Conservation (phyloP, 768 basidiomycete genomes). For the Russula virescens region DNA sequence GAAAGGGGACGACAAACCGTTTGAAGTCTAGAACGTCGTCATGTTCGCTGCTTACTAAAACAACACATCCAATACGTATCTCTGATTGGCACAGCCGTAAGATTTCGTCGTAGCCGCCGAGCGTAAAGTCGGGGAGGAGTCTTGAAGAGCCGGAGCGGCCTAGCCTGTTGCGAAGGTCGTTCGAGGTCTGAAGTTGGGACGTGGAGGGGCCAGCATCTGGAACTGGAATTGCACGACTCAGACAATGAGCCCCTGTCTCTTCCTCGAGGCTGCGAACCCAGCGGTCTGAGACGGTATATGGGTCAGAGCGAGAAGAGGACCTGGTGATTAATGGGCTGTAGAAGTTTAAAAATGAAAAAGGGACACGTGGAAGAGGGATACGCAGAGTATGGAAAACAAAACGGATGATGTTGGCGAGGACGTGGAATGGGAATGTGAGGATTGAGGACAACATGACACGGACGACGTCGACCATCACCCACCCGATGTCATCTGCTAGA, state of each 20-base stretch:
- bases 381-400: conserved; percentile 63
- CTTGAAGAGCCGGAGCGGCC: conserved; percentile 37
- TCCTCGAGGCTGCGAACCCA: conserved; percentile 82
- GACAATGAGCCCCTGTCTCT: conserved; percentile 69
- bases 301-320: conserved; percentile 34
- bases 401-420: conserved; percentile 54
- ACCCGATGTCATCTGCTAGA: not conserved
- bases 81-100: conserved; percentile 67
- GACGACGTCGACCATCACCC: not conserved
- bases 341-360: conserved; percentile 45
- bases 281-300: conserved; percentile 57
- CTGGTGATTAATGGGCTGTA: conserved; percentile 35
- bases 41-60: conserved; percentile 86
- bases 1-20: conserved; percentile 41
- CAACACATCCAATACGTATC: conserved; percentile 65
- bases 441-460: conserved; percentile 31
- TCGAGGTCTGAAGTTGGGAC: conserved; percentile 34
- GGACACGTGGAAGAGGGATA: conserved; percentile 51
- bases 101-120: conserved; percentile 78
- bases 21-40: conserved; percentile 88
- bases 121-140: conserved; percentile 72
- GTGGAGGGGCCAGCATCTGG: conserved; percentile 42
- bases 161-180: conserved; percentile 27
- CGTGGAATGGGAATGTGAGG: conserved; percentile 52
- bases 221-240: conserved; percentile 38